These are phyloP conservation scores for Vigna reflexopilosa DNA, from an alignment of 306 rosid species.

Conservation along the genomic window DNA sequence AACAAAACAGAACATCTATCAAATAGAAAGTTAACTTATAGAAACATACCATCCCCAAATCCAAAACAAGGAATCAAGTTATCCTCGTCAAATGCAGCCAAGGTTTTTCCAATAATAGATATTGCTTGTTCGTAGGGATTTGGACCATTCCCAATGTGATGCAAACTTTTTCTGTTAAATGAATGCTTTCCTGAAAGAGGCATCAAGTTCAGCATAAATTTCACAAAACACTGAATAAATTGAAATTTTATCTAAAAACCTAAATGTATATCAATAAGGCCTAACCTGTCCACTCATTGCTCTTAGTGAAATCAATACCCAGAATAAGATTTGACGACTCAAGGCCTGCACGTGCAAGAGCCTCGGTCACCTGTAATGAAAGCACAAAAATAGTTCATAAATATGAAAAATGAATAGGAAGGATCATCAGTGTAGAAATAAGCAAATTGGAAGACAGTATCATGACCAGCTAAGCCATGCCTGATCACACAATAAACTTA, in stretches of 20 bases:
- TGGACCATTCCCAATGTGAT: conserved; percentile 71
- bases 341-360: conserved; percentile 93
- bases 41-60: conserved; percentile 86
- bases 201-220: conserved; percentile 51
- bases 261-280: conserved; percentile 3
- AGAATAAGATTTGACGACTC: conserved; percentile 97
- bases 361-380: conserved; percentile 79
- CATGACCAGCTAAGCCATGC: conserved; percentile 17
- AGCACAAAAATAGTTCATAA: background rate
- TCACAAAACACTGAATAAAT: conserved; percentile 38
- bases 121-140: conserved; percentile 97
- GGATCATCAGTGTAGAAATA: conserved; percentile 22
- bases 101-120: conserved; percentile 89
- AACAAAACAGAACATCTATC: conserved; percentile 10
- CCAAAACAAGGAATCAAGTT: conserved; percentile 95
- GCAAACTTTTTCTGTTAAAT: conserved; percentile 75
- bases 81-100: conserved; percentile 91
- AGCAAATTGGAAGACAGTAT: conserved; percentile 22
- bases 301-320: conserved; percentile 94
- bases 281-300: conserved; percentile 99
- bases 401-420: conserved; percentile 34
- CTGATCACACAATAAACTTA: conserved; percentile 14
- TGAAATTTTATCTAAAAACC: conserved; percentile 9
- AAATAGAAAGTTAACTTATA: conserved; percentile 22
- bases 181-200: conserved; percentile 67